These are phyloP conservation scores for Coccinonectria pachysandricola DNA, from an alignment of 2,329 filamentous ascomycete species.

Conservation along the genomic window DNA sequence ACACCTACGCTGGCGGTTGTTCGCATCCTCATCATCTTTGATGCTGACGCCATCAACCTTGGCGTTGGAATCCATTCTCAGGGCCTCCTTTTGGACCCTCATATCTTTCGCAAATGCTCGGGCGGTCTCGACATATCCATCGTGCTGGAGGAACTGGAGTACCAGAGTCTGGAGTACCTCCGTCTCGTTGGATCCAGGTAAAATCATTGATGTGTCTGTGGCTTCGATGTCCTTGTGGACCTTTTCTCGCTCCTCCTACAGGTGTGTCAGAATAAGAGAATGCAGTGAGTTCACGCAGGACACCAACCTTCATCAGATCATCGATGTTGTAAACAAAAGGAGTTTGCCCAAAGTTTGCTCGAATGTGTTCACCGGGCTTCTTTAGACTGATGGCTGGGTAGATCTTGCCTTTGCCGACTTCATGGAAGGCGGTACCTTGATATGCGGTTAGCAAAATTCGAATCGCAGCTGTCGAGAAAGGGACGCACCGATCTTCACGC, in stretches of 20 bases:
- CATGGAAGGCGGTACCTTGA: conserved; percentile 59
- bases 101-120: conserved; percentile 80
- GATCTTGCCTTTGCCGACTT: conserved; percentile 51
- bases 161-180: conserved; percentile 71
- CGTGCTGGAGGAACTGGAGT: conserved; percentile 83
- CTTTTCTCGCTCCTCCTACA: conserved; percentile 48
- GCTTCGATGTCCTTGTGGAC: conserved; percentile 50
- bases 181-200: conserved; percentile 58
- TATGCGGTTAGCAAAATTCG: conserved; percentile 14
- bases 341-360: conserved; percentile 57
- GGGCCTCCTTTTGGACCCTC: conserved; percentile 57
- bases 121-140: conserved; percentile 91
- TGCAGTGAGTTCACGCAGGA: neutral
- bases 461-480: neutral
- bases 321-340: conserved; percentile 91
- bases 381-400: conserved; percentile 60
- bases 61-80: conserved; percentile 47
- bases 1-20: conserved; percentile 68
- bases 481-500: conserved; percentile 40
- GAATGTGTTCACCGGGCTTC: conserved; percentile 50
- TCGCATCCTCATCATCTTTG: conserved; percentile 75
- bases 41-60: conserved; percentile 52
- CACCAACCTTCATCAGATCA: conserved; percentile 62
- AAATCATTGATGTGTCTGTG: conserved; percentile 49
- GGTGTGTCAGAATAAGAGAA: conserved; percentile 6